phyloP scores from a whole-genome alignment of 2,329 filamentous ascomycete species.

The Xylaria sp. region DNA sequence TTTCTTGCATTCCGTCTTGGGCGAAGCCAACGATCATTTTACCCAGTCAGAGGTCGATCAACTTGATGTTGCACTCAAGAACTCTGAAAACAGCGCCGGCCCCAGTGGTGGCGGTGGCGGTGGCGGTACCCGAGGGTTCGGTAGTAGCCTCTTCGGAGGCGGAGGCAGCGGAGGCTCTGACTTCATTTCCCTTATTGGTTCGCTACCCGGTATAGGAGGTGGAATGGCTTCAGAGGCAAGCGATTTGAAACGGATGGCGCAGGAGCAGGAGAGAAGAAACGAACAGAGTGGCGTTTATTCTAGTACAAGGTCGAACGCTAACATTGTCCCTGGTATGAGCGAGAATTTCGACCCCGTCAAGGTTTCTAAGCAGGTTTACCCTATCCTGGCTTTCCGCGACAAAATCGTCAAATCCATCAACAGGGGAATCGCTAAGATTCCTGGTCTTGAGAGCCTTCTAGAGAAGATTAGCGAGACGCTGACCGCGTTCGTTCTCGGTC shows the following conservation, averaged over 20 bases:
- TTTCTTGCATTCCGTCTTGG: slow-evolving; percentile 81
- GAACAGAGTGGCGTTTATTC: slow-evolving; percentile 44
- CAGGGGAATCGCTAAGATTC: slow-evolving; percentile 87
- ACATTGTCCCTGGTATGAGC: slow-evolving; percentile 78
- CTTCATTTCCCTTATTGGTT: slow-evolving; percentile 77
- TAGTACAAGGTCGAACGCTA: slow-evolving; percentile 58
- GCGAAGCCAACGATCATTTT: slow-evolving; percentile 84
- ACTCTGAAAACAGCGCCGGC: slow-evolving; percentile 65
- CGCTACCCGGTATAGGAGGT: slow-evolving; percentile 76
- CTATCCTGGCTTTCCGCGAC: slow-evolving; percentile 92
- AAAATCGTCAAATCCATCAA: slow-evolving; percentile 90
- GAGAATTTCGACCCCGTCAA: slow-evolving; percentile 81
- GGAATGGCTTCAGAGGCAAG: slow-evolving; percentile 74
- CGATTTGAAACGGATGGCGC: slow-evolving; percentile 70
- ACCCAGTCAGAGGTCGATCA: slow-evolving; percentile 87
- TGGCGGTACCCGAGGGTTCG: slow-evolving; percentile 54
- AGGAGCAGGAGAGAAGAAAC: slow-evolving; percentile 65
- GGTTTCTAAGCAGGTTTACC: slow-evolving; percentile 85
- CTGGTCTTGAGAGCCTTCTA: slow-evolving; percentile 87
- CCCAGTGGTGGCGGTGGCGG: slow-evolving; percentile 49
- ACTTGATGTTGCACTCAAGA: slow-evolving; percentile 77
- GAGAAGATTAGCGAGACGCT: slow-evolving; percentile 94
- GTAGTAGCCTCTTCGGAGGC: slow-evolving; percentile 49
- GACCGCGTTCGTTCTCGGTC: slow-evolving; percentile 88
- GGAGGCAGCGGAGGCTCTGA: slow-evolving; percentile 55